Base-by-base conservation (phyloP, 2,329 filamentous ascomycete genomes). In the Fusarium siculi region DNA sequence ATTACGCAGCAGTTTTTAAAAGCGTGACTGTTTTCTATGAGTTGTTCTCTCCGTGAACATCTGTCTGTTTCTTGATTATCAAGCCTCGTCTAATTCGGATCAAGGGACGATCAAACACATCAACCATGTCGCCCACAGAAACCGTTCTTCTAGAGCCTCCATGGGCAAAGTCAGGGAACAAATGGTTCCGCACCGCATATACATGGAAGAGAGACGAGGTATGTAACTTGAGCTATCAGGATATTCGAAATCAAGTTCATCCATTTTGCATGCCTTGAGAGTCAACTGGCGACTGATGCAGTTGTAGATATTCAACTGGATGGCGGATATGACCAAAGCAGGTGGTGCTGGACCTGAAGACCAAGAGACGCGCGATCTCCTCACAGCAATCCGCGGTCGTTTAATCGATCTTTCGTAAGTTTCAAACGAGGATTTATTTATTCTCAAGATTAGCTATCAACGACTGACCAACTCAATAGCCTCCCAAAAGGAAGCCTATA, bases 251-350 rank as follows among this genome's bases (percentile, higher is more conserved):
- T 5, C n/a, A 18, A 43, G 9, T 23, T 23, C 6, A 18, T 43
- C 9, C 10, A 5, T 23, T 1, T 23, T 23, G 5, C 42, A 18
- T 43, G 15, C 9, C n/a, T 1, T 23, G 18, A 0, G 9, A 12
- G 16, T 18, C 42, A 0, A 4, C 15, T 12, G 2, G 16, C 18
- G 2, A 0, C 42, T 43, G 5, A 43, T 43, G 7, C 4, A 43
- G 16, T 14, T 0, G 21, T 18, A 43, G 42, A 43, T 43, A 18
- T 43, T 43, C 5, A 3, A 18, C 0, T 43, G 42, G 42, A 43
- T 43, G 42, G 7, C 0, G n/a, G 10, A 43, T 10, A 43, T 43
- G 9, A 15, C 42, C 14, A 15, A 15, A 5, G 14, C 15, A 2
- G 42, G 15, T 43, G n/a, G n/a, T 12, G 42, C 2, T 37, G 1